Conservation (phyloP, 495 filamentous ascomycete species). For the Neurospora tetrasperma region DNA sequence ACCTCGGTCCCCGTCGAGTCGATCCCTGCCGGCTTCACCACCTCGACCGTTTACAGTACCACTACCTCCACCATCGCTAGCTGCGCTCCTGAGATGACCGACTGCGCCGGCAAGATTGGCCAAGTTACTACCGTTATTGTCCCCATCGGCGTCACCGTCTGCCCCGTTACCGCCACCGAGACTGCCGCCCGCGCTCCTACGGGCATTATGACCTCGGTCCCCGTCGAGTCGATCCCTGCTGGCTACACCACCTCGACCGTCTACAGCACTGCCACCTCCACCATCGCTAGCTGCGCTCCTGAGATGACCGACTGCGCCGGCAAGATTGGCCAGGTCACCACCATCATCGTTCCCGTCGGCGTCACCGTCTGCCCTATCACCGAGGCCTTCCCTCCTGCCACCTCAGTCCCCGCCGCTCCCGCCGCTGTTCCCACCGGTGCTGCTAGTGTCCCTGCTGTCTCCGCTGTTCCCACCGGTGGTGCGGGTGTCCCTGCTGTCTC, state of each 20-base stretch:
- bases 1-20: constrained; percentile 6
- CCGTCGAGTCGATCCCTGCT: constrained; percentile 3
- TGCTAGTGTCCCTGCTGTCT: not conserved
- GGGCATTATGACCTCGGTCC: constrained; percentile 3
- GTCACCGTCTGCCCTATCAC: constrained; percentile 28
- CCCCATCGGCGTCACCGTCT: constrained; percentile 32
- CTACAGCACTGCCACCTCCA: constrained; percentile 42
- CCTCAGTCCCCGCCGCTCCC: not conserved
- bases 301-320: constrained; percentile 45
- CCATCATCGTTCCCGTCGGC: constrained; percentile 28
- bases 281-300: constrained; percentile 48
- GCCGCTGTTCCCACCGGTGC: not conserved
- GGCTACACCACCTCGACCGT: constrained; percentile 30
- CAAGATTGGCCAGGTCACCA: constrained; percentile 20
- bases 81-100: constrained; percentile 48
- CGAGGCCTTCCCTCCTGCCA: constrained; percentile 3
- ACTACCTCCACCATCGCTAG: constrained; percentile 45
- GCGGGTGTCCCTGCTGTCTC: not conserved
- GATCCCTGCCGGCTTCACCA: constrained; percentile 15
- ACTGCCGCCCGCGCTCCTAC: constrained; percentile 9
- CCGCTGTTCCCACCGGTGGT: not conserved
- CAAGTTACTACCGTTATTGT: constrained; percentile 31
- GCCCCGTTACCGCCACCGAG: constrained; percentile 30
- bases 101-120: constrained; percentile 30
- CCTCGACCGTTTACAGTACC: constrained; percentile 40